phyloP scores from a whole-genome alignment of 2,329 filamentous ascomycete species.

The Tolypocladium inflatum region DNA sequence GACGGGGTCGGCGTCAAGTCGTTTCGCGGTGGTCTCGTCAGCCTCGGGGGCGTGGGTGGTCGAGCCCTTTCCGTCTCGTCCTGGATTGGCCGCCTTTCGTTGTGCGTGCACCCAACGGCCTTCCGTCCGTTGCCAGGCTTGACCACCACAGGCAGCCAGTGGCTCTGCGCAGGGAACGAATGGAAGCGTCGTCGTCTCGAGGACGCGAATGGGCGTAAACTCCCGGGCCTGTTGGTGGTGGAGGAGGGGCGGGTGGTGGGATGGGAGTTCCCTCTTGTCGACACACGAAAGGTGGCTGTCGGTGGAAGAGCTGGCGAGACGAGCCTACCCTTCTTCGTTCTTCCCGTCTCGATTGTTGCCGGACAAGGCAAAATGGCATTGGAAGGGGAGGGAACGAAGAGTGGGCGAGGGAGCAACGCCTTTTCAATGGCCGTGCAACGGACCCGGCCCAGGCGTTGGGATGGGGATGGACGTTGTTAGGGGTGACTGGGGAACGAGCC shows the following conservation, averaged over 20 bases:
- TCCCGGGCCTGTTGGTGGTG: background rate
- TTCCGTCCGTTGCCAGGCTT: background rate
- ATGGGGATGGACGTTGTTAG: constrained; percentile 21
- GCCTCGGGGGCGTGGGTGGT: background rate
- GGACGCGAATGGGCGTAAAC: background rate
- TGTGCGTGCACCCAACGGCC: constrained; percentile 1
- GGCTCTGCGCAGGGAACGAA: background rate
- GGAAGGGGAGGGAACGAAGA: constrained; percentile 2
- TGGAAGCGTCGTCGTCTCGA: background rate
- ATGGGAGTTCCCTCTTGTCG: background rate
- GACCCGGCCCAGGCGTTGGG: constrained; percentile 13
- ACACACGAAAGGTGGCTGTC: background rate
- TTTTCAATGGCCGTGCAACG: constrained; percentile 28
- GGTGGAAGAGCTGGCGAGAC: background rate
- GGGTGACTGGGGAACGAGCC: constrained; percentile 13
- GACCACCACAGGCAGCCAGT: background rate
- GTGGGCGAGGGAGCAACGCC: constrained; percentile 25
- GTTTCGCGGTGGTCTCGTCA: constrained; percentile 2
- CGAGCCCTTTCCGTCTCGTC: background rate
- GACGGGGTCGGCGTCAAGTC: constrained; percentile 10
- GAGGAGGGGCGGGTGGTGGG: background rate
- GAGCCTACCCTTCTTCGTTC: constrained; percentile 2
- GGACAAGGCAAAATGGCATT: background rate
- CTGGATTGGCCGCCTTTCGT: constrained; percentile 5
- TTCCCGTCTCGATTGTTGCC: constrained; percentile 8